Conservation (phyloP, 768 basidiomycete species). For the Auricularia sp. region DNA sequence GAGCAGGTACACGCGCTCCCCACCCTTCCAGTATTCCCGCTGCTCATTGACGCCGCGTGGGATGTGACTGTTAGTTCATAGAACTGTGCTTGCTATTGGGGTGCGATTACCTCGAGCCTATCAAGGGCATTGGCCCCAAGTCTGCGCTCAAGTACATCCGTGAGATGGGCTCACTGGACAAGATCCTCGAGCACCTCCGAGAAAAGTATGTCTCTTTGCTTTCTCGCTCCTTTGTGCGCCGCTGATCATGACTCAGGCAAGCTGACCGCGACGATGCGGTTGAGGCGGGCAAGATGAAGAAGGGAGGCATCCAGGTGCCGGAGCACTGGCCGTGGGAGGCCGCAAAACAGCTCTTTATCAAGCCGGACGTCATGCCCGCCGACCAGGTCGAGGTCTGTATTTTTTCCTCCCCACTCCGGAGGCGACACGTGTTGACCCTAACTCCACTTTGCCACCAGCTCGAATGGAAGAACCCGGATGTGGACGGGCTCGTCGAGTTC, state of each 20-base stretch:
- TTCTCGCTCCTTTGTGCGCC: conserved; percentile 10
- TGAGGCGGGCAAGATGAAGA: conserved; percentile 49
- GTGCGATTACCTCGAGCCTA: conserved; percentile 98
- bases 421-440: not conserved
- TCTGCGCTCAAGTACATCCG: conserved; percentile 86
- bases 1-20: conserved; percentile 46
- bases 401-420: not conserved
- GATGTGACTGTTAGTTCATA: conserved; percentile 56
- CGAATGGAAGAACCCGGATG: conserved; percentile 89
- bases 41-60: not conserved
- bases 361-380: conserved; percentile 83
- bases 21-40: not conserved
- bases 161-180: conserved; percentile 64
- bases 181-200: conserved; percentile 66
- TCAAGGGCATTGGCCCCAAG: conserved; percentile 92
- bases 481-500: conserved; percentile 90
- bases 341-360: conserved; percentile 81
- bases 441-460: conserved; percentile 39
- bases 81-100: conserved; percentile 94
- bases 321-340: conserved; percentile 97
- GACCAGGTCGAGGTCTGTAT: conserved; percentile 67
- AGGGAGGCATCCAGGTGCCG: conserved; percentile 70
- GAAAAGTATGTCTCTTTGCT: conserved; percentile 49
- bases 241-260: conserved; percentile 21
- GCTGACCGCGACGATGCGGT: conserved; percentile 31